These are phyloP conservation scores for Zea mays DNA, from an alignment of 176 grass and related monocot genomes.

Conservation along the genomic window DNA sequence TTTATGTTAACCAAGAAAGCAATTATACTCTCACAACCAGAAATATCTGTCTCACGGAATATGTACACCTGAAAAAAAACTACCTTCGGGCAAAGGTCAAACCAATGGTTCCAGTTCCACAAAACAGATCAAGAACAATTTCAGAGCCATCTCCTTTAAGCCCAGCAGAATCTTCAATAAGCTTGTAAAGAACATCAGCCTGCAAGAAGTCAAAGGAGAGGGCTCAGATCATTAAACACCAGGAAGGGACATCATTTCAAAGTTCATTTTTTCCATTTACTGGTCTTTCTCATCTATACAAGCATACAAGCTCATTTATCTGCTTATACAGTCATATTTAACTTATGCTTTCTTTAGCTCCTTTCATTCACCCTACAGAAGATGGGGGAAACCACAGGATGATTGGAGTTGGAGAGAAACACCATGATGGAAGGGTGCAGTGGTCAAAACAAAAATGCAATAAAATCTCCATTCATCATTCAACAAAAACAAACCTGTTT, in stretches of 20 bases:
- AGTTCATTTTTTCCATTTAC: not conserved
- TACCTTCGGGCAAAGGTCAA: constrained; percentile 90
- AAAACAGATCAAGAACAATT: constrained; percentile 91
- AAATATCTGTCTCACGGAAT: constrained; percentile 5
- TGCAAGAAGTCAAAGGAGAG: constrained; percentile 33
- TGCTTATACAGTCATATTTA: constrained; percentile 15
- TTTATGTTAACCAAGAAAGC: constrained; percentile 20
- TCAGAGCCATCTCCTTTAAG: constrained; percentile 89
- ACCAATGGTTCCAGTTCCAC: constrained; percentile 96
- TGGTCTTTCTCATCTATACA: constrained; percentile 7
- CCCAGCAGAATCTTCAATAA: constrained; percentile 82
- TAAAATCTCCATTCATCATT: constrained; percentile 9
- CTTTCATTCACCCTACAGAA: constrained; percentile 31
- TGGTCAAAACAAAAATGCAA: not conserved
- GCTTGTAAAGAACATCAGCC: constrained; percentile 90
- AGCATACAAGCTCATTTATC: constrained; percentile 6
- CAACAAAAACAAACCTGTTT: constrained; percentile 63
- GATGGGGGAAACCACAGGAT: not conserved
- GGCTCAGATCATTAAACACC: not conserved
- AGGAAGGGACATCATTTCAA: constrained; percentile 13
- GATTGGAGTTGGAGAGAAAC: constrained; percentile 11
- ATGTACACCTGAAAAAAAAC: not conserved
- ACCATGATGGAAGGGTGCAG: not conserved
- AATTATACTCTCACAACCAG: not conserved
- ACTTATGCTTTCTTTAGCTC: not conserved